phyloP scores from a whole-genome alignment of 805 yeast species.

The Candida namnaoensis region DNA sequence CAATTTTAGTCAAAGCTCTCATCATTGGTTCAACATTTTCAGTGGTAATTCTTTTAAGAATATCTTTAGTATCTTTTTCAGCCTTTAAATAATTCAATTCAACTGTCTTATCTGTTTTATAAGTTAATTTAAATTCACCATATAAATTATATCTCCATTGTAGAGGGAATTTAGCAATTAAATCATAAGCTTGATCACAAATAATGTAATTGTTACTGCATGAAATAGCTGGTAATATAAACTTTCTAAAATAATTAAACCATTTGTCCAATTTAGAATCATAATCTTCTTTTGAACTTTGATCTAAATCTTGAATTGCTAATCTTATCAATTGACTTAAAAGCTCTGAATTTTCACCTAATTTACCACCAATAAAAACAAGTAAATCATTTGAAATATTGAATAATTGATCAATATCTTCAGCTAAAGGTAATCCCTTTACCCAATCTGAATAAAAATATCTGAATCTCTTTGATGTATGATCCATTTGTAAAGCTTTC shows the following conservation, averaged over 20 bases:
- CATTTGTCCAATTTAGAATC: conserved; percentile 26
- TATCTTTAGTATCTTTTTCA: conserved; percentile 70
- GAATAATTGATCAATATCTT: conserved; percentile 34
- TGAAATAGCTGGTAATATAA: conserved; percentile 47
- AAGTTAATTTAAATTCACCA: conserved; percentile 61
- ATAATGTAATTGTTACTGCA: conserved; percentile 21
- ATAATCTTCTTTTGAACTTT: conserved; percentile 4
- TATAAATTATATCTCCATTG: conserved; percentile 69
- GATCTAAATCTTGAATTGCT: conserved; percentile 30
- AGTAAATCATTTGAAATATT: conserved; percentile 39
- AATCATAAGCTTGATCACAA: conserved; percentile 42
- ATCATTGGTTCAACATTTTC: conserved; percentile 70
- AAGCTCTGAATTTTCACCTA: conserved; percentile 39
- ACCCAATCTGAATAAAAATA: conserved; percentile 48
- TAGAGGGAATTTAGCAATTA: conserved; percentile 45
- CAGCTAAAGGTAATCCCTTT: conserved; percentile 26
- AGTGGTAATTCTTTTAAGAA: conserved; percentile 72
- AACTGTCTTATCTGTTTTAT: conserved; percentile 46
- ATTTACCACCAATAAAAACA: conserved; percentile 43
- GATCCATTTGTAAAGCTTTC: conserved; percentile 17
- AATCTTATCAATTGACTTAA: conserved; percentile 55
- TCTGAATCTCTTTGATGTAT: conserved; percentile 8
- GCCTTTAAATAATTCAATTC: conserved; percentile 56
- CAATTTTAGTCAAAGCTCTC: conserved; percentile 61
- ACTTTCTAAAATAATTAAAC: conserved; percentile 57